A percentile compares a stretch with the other conserved stretches of the same genome.
These are phyloP conservation scores for Mycena pura DNA, from an alignment of 768 basidiomycete species.

Conservation along the genomic window DNA sequence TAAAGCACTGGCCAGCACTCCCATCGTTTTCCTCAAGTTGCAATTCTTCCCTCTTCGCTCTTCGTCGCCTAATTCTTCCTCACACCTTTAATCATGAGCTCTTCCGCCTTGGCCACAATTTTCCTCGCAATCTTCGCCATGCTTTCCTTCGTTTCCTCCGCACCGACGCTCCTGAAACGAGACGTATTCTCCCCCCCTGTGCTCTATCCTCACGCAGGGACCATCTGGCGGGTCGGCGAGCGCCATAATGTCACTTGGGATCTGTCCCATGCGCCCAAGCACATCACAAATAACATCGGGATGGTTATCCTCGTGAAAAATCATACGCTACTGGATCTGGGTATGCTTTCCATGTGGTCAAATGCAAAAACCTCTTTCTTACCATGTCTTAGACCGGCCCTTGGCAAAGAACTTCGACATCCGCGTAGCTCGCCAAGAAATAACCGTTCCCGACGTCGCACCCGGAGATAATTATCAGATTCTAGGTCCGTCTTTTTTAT, in stretches of 20 bases:
- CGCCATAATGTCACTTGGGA: constrained; percentile 59
- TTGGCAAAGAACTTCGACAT: constrained; percentile 49
- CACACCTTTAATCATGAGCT: constrained; percentile 22
- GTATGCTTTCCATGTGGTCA: constrained; percentile 30
- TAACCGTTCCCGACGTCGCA: constrained; percentile 46
- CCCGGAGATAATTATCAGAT: constrained; percentile 50
- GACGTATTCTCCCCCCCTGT: constrained; percentile 59
- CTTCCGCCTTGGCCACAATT: constrained; percentile 23
- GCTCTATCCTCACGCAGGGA: constrained; percentile 46
- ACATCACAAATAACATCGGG: constrained; percentile 52
- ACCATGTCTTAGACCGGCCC: constrained; percentile 34
- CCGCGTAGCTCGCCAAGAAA: constrained; percentile 38
- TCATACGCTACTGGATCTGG: constrained; percentile 36
- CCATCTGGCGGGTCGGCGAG: constrained; percentile 53
- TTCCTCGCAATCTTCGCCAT: constrained; percentile 28
- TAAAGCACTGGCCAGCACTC: constrained; percentile 10
- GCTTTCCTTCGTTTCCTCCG: constrained; percentile 29
- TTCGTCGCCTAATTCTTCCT: constrained; percentile 19
- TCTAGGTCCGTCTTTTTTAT: constrained; percentile 45
- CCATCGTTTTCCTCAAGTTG: constrained; percentile 12
- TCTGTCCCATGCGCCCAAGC: constrained; percentile 40
- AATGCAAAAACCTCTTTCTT: background rate
- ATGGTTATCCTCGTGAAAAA: constrained; percentile 45
- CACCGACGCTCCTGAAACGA: constrained; percentile 34
- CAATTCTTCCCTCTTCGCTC: background rate